These are phyloP conservation scores for Exophiala spinifera DNA, from an alignment of 2,329 filamentous ascomycete species.

Conservation along the genomic window DNA sequence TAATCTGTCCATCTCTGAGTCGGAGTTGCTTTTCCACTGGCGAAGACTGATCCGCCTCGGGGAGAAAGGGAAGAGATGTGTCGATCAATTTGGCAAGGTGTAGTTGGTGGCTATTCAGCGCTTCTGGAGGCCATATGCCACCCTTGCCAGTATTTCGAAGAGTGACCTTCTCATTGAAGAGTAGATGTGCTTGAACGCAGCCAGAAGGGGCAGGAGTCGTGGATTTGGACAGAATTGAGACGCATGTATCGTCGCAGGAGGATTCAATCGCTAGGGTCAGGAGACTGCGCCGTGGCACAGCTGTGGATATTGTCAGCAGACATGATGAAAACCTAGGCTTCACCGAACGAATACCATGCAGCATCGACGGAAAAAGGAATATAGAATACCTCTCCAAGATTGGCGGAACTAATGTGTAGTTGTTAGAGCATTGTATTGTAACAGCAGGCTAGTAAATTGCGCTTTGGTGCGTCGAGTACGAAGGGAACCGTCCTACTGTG, in stretches of 20 bases:
- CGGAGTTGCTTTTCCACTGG: conserved; percentile 4
- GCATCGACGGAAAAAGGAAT: conserved; percentile 6
- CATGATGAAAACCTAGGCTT: conserved; percentile 6
- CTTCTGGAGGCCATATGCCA: conserved; percentile 76
- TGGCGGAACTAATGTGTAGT: no score
- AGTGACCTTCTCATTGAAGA: conserved; percentile 78
- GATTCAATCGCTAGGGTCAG: conserved; percentile 48
- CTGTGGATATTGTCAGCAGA: background rate
- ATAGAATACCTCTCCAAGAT: no score
- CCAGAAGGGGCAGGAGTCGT: conserved; percentile 3
- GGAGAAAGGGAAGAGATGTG: conserved; percentile 59
- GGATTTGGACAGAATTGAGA: conserved; percentile 70
- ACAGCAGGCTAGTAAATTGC: no score
- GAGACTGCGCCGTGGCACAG: conserved; percentile 27
- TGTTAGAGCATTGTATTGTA: no score
- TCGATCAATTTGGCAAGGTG: conserved; percentile 66
- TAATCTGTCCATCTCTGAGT: conserved; percentile 30
- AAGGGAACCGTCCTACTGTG: no score
- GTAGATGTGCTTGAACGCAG: conserved; percentile 52
- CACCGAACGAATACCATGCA: conserved; percentile 5
- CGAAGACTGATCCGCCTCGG: conserved; percentile 31
- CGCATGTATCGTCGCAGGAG: conserved; percentile 82
- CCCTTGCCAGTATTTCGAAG: conserved; percentile 70
- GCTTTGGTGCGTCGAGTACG: no score
- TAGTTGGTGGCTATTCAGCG: conserved; percentile 71